Conservation (phyloP, 257 asterid species). For the Petrea volubilis region DNA sequence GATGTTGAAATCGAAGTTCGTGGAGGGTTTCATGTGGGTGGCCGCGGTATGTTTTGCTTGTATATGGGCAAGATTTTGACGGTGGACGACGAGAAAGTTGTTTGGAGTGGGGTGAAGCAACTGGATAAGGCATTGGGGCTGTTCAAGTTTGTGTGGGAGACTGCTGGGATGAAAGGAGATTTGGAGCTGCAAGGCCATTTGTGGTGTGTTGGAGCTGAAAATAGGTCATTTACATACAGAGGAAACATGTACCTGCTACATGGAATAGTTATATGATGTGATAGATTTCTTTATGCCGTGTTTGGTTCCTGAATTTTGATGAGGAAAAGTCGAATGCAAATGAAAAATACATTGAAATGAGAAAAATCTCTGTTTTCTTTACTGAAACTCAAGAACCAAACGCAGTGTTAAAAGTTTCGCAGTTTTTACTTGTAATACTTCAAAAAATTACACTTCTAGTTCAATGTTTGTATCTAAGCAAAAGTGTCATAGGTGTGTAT, state of each 20-base stretch:
- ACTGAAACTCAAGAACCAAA: too few species aligned
- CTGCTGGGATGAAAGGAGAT: slow-evolving; percentile 70
- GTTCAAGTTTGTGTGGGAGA: slow-evolving; percentile 87
- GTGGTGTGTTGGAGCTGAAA: slow-evolving; percentile 82
- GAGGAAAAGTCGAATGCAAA: too few species aligned
- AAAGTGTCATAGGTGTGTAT: not conserved
- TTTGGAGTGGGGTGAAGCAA: slow-evolving; percentile 65
- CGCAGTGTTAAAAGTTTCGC: not conserved
- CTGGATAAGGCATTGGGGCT: slow-evolving; percentile 72
- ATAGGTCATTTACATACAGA: slow-evolving; percentile 54
- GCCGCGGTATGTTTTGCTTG: slow-evolving; percentile 46
- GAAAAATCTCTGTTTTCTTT: too few species aligned
- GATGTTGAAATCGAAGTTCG: slow-evolving; percentile 78
- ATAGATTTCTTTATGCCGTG: not conserved
- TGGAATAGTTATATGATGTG: slow-evolving; percentile 42
- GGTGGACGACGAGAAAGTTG: slow-evolving; percentile 56
- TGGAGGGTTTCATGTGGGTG: slow-evolving; percentile 64
- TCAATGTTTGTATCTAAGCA: not conserved
- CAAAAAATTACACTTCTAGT: not conserved
- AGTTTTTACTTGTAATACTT: not conserved
- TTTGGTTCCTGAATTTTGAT: too few species aligned
- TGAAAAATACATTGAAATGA: too few species aligned
- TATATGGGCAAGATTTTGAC: slow-evolving; percentile 83
- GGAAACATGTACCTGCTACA: slow-evolving; percentile 66
- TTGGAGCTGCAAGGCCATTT: slow-evolving; percentile 86